Evolutionary conservation across 1,139 yeast species (phyloP).

Genomic region (Diutina rugosa): DNA sequence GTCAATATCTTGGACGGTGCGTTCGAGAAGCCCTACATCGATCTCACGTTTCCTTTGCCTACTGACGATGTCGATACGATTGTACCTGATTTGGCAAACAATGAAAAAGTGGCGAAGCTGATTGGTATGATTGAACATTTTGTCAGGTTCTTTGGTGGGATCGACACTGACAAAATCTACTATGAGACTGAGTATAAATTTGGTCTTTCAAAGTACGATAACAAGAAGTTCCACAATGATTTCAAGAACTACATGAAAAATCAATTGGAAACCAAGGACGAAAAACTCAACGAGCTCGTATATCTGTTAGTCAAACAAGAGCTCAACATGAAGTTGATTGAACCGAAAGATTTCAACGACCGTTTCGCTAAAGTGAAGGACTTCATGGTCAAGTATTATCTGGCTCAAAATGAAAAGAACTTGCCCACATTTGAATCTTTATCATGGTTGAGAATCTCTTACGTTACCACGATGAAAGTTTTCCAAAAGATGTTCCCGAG

Average conservation of each 20-base stretch:
- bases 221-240: constrained; percentile 16
- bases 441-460: constrained; percentile 16
- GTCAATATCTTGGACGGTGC: constrained; percentile 24
- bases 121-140: constrained; percentile 22
- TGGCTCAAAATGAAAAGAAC: constrained; percentile 22
- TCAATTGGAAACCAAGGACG: constrained; percentile 19
- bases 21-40: constrained; percentile 21
- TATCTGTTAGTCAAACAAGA: constrained; percentile 27
- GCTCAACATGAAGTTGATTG: constrained; percentile 26
- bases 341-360: constrained; percentile 18
- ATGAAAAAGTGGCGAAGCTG: constrained; percentile 13
- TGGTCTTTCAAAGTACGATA: constrained; percentile 19
- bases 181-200: constrained; percentile 21
- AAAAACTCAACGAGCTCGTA: constrained; percentile 24
- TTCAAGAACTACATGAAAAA: constrained; percentile 21
- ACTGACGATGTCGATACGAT: constrained; percentile 20
- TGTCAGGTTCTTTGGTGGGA: constrained; percentile 17
- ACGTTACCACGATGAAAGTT: constrained; percentile 23
- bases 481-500: constrained; percentile 28
- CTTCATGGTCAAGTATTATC: constrained; percentile 28
- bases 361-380: constrained; percentile 25
- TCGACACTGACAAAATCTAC: constrained; percentile 16
- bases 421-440: constrained; percentile 18
- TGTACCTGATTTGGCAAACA: constrained; percentile 13
- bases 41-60: constrained; percentile 29